A percentile compares a stretch with the other conserved stretches of the same genome.
Conservation (phyloP, 2,329 filamentous ascomycete species). For the Sclerotinia minor region DNA sequence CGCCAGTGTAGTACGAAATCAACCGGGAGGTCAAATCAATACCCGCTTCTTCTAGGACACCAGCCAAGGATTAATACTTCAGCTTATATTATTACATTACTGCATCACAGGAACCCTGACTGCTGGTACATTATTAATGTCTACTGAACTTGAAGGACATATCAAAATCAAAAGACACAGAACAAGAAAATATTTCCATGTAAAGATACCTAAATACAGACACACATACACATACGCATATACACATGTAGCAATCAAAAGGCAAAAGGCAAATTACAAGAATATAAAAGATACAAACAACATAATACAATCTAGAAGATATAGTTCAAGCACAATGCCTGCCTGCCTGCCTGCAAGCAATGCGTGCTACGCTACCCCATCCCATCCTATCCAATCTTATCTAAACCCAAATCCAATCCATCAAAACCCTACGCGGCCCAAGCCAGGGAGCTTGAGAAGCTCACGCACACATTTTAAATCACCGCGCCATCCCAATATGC, state of each 20-base stretch:
- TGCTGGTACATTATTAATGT: not conserved
- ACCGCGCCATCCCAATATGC: constrained; percentile 23
- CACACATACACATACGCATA: too few species aligned
- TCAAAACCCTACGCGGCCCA: constrained; percentile 11
- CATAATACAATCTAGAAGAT: constrained; percentile 37
- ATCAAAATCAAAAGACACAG: not conserved
- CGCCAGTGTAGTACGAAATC: not conserved
- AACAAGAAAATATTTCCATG: not conserved
- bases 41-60: not conserved
- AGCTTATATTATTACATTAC: not conserved
- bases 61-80: not conserved
- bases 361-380: constrained; percentile 30
- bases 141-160: not conserved
- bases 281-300: constrained; percentile 18
- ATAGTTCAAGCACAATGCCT: constrained; percentile 28
- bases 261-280: constrained; percentile 13
- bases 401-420: not conserved
- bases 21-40: not conserved
- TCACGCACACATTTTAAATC: constrained; percentile 11
- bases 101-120: not conserved
- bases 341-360: constrained; percentile 25
- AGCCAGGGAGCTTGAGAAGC: not conserved
- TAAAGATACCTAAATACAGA: not conserved
- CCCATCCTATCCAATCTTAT: constrained; percentile 29
- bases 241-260: not conserved